Evolutionary conservation across 1,284 basidiomycete genomes (phyloP).

Genomic region (Tilletia indica): DNA sequence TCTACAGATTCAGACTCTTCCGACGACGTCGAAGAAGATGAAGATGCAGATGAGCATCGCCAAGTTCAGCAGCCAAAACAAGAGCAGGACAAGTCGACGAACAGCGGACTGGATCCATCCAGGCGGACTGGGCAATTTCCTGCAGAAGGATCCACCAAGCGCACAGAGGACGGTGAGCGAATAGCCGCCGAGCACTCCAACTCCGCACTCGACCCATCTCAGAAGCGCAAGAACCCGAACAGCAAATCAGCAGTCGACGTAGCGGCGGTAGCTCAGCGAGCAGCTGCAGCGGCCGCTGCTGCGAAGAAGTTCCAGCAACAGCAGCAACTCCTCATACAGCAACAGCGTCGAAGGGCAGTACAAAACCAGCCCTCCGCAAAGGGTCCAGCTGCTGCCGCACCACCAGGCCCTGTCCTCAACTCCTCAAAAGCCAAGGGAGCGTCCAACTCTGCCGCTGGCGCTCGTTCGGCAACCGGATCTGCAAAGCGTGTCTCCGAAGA

Average conservation of each 20-base stretch:
- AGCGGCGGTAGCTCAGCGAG: not conserved
- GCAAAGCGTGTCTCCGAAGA: not conserved
- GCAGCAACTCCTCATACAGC: slow-evolving; percentile 7
- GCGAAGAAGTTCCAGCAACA: slow-evolving; percentile 8
- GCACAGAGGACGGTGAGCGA: not conserved
- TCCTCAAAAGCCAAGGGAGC: too few relatives aligned
- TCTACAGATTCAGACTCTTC: slow-evolving; percentile 10
- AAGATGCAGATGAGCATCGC: not conserved
- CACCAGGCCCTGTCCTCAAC: too few relatives aligned
- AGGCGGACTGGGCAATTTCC: not conserved
- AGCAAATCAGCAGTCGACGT: not conserved
- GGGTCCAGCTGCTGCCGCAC: too few relatives aligned
- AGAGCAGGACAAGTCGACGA: too few relatives aligned
- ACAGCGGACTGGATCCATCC: not conserved
- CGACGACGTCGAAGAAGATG: not conserved
- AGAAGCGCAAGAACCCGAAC: not conserved
- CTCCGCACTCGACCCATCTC: not conserved
- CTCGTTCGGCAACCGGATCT: too few relatives aligned
- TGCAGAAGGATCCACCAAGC: too few relatives aligned
- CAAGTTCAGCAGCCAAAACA: not conserved
- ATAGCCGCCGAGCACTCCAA: not conserved
- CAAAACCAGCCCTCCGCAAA: not conserved
- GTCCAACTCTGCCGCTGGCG: too few relatives aligned
- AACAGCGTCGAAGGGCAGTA: slow-evolving; percentile 3
- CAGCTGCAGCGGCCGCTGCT: slow-evolving; percentile 6